Conservation (phyloP, 2,329 filamentous ascomycete species). For the Colletotrichum nymphaeae region DNA sequence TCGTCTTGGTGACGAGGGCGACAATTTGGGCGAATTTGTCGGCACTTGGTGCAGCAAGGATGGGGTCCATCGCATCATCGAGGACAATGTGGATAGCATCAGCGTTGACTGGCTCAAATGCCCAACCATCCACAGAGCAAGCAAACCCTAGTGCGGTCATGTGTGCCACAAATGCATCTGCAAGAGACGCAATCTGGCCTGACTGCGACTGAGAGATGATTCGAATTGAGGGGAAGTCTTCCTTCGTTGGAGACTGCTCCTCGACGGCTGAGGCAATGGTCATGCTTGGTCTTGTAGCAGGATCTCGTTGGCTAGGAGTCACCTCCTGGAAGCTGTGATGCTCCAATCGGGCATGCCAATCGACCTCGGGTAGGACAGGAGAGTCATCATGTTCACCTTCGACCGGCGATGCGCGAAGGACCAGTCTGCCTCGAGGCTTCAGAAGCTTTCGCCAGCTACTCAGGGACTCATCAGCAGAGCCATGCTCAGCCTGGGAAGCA, state of each 20-base stretch:
- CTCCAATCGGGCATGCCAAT: not conserved
- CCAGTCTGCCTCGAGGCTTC: constrained; percentile 44
- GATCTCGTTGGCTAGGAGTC: not conserved
- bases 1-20: not conserved
- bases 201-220: not conserved
- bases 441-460: constrained; percentile 42
- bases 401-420: constrained; percentile 3
- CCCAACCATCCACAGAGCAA: not conserved
- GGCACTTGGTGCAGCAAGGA: not conserved
- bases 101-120: not conserved
- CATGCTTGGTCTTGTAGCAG: not conserved
- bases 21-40: not conserved
- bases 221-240: not conserved
- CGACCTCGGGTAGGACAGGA: constrained; percentile 17
- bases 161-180: not conserved
- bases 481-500: constrained; percentile 43
- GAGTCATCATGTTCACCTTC: constrained; percentile 32
- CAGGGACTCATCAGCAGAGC: constrained; percentile 38
- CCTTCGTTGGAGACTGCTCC: not conserved
- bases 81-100: not conserved
- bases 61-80: not conserved
- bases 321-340: not conserved
- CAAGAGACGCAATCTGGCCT: not conserved
- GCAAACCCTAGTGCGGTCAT: not conserved
- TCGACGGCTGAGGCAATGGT: not conserved